Conservation (phyloP, 1,284 basidiomycete genomes). For the Microstroma glucosiphilum region DNA sequence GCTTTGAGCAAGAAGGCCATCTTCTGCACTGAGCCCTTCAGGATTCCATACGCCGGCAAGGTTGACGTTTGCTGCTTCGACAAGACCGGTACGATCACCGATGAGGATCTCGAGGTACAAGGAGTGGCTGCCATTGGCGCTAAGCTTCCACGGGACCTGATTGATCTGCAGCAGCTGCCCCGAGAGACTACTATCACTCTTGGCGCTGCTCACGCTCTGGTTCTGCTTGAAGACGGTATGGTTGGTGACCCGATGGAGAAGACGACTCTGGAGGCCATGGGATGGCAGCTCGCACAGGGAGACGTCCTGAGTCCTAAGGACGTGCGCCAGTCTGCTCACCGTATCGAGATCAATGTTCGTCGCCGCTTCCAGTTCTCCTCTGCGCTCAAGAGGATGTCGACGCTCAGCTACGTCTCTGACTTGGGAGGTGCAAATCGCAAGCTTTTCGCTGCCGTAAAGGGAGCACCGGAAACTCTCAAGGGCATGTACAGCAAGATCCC, state of each 20-base stretch:
- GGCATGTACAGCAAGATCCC: slow-evolving; percentile 42
- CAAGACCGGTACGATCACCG: slow-evolving; percentile 51
- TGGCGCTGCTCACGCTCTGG: slow-evolving; percentile 89
- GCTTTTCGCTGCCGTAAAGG: slow-evolving; percentile 44
- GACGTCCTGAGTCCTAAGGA: slow-evolving; percentile 25
- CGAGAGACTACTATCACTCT: slow-evolving; percentile 79
- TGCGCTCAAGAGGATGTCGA: slow-evolving; percentile 49
- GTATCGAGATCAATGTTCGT: slow-evolving; percentile 32
- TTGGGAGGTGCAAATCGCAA: slow-evolving; percentile 20
- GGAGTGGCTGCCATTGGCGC: slow-evolving; percentile 53
- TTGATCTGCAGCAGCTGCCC: slow-evolving; percentile 69
- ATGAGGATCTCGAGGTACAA: slow-evolving; percentile 48
- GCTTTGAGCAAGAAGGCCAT: slow-evolving; percentile 74
- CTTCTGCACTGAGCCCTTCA: slow-evolving; percentile 51
- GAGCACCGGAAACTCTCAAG: slow-evolving; percentile 48
- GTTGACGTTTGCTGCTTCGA: slow-evolving; percentile 51
- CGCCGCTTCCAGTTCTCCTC: slow-evolving; percentile 51
- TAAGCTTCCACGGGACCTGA: slow-evolving; percentile 62
- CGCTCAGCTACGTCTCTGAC: slow-evolving; percentile 36
- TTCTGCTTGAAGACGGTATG: slow-evolving; percentile 79
- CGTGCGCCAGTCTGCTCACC: slow-evolving; percentile 25
- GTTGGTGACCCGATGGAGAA: slow-evolving; percentile 99
- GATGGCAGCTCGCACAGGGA: slow-evolving; percentile 80
- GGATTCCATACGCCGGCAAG: slow-evolving; percentile 48
- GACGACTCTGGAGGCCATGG: slow-evolving; percentile 82